A percentile compares a stretch with the other conserved stretches of the same genome.
phyloP scores from a whole-genome alignment of 257 asterid genomes.

The Solanum boliviense region DNA sequence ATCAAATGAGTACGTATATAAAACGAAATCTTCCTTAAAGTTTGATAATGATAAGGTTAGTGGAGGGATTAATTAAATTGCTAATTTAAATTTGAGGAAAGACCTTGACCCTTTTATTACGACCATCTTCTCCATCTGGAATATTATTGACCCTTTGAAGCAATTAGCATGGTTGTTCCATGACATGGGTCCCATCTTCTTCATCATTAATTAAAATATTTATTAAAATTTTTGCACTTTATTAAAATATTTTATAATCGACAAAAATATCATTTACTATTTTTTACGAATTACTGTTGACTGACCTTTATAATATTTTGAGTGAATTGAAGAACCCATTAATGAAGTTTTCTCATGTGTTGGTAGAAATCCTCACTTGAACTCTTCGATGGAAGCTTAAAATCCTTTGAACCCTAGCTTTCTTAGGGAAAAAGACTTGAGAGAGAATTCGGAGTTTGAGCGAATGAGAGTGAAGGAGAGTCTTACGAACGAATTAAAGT shows the following conservation, averaged over 20 bases:
- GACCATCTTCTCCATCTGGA: conserved; percentile 22
- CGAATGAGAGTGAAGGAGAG: too few relatives aligned
- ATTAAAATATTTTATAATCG: not conserved
- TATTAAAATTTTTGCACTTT: not conserved
- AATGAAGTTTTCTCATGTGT: too few relatives aligned
- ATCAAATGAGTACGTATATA: not conserved
- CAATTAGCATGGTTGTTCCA: not conserved
- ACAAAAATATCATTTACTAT: not conserved
- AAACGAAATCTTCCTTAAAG: not conserved
- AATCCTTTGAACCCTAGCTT: too few relatives aligned
- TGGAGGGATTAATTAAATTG: not conserved
- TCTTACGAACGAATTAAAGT: too few relatives aligned
- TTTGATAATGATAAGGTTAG: not conserved
- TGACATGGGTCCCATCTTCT: not conserved
- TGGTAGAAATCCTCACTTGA: too few relatives aligned
- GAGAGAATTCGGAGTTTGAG: too few relatives aligned
- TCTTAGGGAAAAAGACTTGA: too few relatives aligned
- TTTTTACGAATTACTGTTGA: not conserved
- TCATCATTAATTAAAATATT: not conserved
- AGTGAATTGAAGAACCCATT: too few relatives aligned
- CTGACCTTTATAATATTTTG: not conserved
- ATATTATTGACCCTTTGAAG: not conserved
- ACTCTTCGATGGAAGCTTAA: too few relatives aligned
- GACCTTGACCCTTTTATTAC: conserved; percentile 11
- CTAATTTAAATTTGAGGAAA: not conserved